Evolutionary conservation across 2,329 filamentous ascomycete genomes (phyloP).

Genomic region (Metarhizium album): DNA sequence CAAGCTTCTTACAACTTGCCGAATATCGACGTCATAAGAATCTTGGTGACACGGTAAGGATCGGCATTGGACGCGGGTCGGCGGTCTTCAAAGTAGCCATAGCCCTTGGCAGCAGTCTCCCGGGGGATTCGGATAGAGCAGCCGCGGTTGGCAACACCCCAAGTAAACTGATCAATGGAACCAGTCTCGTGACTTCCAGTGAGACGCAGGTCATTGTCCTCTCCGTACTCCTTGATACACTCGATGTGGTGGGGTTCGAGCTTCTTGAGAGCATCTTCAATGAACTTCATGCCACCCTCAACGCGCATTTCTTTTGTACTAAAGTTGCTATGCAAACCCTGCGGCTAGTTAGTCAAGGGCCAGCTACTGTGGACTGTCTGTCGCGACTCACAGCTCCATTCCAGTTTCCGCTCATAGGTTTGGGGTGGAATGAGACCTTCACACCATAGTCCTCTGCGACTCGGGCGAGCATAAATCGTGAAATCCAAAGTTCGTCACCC

Average conservation of each 20-base stretch:
- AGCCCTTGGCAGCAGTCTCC: constrained; percentile 73
- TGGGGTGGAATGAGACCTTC: constrained; percentile 90
- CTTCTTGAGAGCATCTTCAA: constrained; percentile 79
- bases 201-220: constrained; percentile 90
- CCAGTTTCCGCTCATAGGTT: constrained; percentile 88
- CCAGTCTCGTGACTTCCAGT: constrained; percentile 94
- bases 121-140: constrained; percentile 88
- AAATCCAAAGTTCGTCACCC: constrained; percentile 92
- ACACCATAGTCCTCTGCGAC: constrained; percentile 94
- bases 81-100: constrained; percentile 88
- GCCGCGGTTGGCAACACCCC: constrained; percentile 91
- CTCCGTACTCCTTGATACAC: constrained; percentile 89
- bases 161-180: constrained; percentile 84
- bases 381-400: constrained; percentile 59
- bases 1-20: constrained; percentile 21
- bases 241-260: constrained; percentile 66
- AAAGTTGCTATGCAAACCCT: constrained; percentile 80
- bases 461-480: constrained; percentile 72
- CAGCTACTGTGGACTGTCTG: too few relatives aligned
- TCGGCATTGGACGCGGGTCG: constrained; percentile 77
- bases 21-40: constrained; percentile 61
- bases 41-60: constrained; percentile 72
- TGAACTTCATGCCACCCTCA: constrained; percentile 91
- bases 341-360: too few relatives aligned
- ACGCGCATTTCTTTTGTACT: constrained; percentile 79